Percentiles rank a stretch among this genome's conserved stretches.
These are phyloP conservation scores for Nannizziopsis barbatae DNA, from an alignment of 2,329 filamentous ascomycete species.

Conservation along the genomic window DNA sequence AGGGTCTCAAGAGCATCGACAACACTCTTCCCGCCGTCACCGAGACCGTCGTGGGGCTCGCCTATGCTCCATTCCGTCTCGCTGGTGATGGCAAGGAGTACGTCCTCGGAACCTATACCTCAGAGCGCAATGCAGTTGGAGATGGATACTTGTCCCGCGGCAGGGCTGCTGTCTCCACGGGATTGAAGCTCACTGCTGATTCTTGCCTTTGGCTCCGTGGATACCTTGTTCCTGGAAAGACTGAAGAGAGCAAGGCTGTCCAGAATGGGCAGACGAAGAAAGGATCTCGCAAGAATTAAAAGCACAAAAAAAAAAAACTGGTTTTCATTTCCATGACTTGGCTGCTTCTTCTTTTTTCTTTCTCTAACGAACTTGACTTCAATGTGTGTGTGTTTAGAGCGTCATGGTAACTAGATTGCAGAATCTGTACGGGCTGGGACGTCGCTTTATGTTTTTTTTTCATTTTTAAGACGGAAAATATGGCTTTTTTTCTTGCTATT, in stretches of 20 bases:
- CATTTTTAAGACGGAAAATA: neutral
- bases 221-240: constrained; percentile 8
- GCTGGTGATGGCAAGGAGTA: constrained; percentile 46
- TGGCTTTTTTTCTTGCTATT: neutral
- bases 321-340: neutral
- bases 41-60: constrained; percentile 50
- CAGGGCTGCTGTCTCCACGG: constrained; percentile 59
- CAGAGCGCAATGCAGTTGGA: constrained; percentile 39
- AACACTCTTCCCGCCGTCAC: constrained; percentile 60
- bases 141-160: constrained; percentile 51
- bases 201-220: constrained; percentile 49
- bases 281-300: neutral
- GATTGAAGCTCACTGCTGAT: constrained; percentile 56
- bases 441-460: neutral
- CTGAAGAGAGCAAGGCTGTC: constrained; percentile 2
- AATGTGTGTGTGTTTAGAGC: constrained; percentile 2
- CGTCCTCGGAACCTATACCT: constrained; percentile 33
- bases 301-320: neutral
- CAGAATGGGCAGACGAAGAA: constrained; percentile 3
- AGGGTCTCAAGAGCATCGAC: constrained; percentile 59
- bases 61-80: constrained; percentile 53
- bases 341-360: neutral
- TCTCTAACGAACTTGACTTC: neutral
- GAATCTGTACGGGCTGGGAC: neutral
- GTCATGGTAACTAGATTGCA: constrained; percentile 5